These are phyloP conservation scores for Prinsepia uniflora DNA, from an alignment of 306 rosid species.

Conservation along the genomic window DNA sequence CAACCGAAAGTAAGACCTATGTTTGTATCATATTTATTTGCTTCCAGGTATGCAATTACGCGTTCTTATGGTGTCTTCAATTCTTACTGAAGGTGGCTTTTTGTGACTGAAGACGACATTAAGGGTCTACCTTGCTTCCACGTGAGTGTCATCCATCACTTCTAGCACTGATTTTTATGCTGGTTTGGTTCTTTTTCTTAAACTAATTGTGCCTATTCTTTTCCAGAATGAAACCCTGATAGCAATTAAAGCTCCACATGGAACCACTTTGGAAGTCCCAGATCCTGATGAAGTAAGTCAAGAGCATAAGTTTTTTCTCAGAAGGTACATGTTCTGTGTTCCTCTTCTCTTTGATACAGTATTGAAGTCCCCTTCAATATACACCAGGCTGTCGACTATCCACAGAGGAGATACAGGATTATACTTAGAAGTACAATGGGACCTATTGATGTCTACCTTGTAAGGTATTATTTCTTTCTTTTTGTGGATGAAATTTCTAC, in stretches of 20 bases:
- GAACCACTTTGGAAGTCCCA: constrained; percentile 98
- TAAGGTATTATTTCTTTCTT: constrained; percentile 60
- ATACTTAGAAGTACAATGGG: constrained; percentile 99
- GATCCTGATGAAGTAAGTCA: constrained; percentile 94
- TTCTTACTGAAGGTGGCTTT: constrained; percentile 60
- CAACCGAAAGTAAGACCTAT: constrained; percentile 57
- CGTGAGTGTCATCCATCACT: constrained; percentile 40
- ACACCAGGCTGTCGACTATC: constrained; percentile 83
- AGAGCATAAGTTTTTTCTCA: constrained; percentile 23
- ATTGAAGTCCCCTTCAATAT: constrained; percentile 36
- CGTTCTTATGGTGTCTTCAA: constrained; percentile 5
- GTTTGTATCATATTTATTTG: background rate
- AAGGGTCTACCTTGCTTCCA: constrained; percentile 81
- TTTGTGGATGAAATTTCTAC: constrained; percentile 13
- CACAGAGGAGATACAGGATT: constrained; percentile 83
- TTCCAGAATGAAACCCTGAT: constrained; percentile 92
- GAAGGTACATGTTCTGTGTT: constrained; percentile 23
- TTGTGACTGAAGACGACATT: constrained; percentile 90
- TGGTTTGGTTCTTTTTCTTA: constrained; percentile 20
- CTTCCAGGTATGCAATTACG: background rate
- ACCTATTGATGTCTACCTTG: constrained; percentile 95
- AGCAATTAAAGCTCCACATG: constrained; percentile 98
- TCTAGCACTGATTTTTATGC: constrained; percentile 14
- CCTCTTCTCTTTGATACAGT: constrained; percentile 28
- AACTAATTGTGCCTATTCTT: constrained; percentile 25